A percentile compares a stretch with the other conserved stretches of the same genome.
phyloP scores from a whole-genome alignment of 768 basidiomycete genomes.

The Boletellus sp. region DNA sequence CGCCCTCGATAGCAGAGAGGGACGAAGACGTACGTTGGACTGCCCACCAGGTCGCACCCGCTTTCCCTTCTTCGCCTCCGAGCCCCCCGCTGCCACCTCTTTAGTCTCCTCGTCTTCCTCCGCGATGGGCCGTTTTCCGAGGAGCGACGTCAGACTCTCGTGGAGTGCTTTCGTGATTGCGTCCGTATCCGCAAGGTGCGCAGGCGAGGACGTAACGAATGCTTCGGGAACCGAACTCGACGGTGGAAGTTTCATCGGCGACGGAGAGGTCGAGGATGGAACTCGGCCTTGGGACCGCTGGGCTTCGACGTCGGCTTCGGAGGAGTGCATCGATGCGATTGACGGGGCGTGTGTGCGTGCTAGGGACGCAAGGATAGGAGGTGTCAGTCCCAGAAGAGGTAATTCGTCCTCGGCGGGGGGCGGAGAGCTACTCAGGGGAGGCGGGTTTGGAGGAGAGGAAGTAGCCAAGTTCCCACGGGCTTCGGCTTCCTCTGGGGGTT shows the following conservation, averaged over 20 bases:
- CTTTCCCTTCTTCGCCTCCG: slow-evolving; percentile 28
- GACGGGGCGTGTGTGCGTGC: background rate
- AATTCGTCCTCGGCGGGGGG: slow-evolving; percentile 1
- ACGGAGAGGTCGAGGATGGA: slow-evolving; percentile 56
- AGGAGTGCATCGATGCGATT: slow-evolving; percentile 10
- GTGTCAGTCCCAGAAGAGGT: background rate
- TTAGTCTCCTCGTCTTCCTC: slow-evolving; percentile 35
- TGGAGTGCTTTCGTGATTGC: slow-evolving; percentile 57
- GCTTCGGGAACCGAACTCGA: slow-evolving; percentile 16
- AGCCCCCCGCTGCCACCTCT: slow-evolving; percentile 1
- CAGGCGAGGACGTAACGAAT: slow-evolving; percentile 20
- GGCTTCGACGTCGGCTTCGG: slow-evolving; percentile 25
- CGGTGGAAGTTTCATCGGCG: slow-evolving; percentile 46
- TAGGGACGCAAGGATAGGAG: background rate
- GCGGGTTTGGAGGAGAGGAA: slow-evolving; percentile 16
- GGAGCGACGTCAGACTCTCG: slow-evolving; percentile 62
- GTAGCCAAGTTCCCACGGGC: background rate
- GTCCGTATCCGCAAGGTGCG: slow-evolving; percentile 39
- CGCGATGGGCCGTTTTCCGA: slow-evolving; percentile 61
- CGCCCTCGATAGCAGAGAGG: too few species aligned
- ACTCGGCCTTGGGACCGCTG: slow-evolving; percentile 35
- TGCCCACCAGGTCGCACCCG: slow-evolving; percentile 36
- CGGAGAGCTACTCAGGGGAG: slow-evolving; percentile 32
- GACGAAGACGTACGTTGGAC: slow-evolving; percentile 34
- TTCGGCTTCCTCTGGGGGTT: slow-evolving; percentile 15